Evolutionary conservation across 202 grass and related monocot genomes (phyloP), one percentile per base, ranked within the genome.

Genomic region (Brachypodium distachyon): DNA sequence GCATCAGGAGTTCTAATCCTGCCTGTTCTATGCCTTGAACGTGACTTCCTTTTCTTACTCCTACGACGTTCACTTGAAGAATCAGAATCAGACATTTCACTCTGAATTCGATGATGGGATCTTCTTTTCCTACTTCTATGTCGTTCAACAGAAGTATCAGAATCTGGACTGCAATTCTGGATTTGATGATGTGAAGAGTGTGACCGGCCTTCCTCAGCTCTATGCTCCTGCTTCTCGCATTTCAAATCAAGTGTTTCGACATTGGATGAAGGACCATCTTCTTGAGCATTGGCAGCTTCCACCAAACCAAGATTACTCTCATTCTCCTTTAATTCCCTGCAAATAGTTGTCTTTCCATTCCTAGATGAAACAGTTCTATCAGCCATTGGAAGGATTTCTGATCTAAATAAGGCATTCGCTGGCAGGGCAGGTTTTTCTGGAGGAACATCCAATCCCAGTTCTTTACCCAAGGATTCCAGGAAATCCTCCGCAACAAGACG

Each of bases 401-500:
- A 25, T 38, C 58, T 57, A 73, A 71, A 55, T 63, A 56, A 58
- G 44, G 65, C 69, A 71, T 80, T 84, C 16, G 57, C 69, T 78
- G 84, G 52, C 10, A 59, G 66, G 32, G 33, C 48, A 39, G 87
- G 78, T 73, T 50, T 91, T 85, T 93, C 91, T 73, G 83, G 43
- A 32, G 95, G 95, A 57, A 97, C 82, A 80, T 94, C 91, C 68
- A 97, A 82, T 21, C 94, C 91, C 59, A 97, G 77, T 76, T 97
- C 91, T 89, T 88, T 94, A 83, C 91, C 94, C 77, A 97, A 77
- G 52, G 95, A 94, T 87, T 97, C 89, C 23, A 97, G 85, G 65
- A 97, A 97, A 94, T 97, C 95, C 44, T 88, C 87, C 23, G 95
- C 91, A 70, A 94, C 89, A 82, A 97, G 81, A 77, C 95, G 95